Conservation (phyloP, 2,329 filamentous ascomycete genomes). For the Hymenoscyphus fructigenus region DNA sequence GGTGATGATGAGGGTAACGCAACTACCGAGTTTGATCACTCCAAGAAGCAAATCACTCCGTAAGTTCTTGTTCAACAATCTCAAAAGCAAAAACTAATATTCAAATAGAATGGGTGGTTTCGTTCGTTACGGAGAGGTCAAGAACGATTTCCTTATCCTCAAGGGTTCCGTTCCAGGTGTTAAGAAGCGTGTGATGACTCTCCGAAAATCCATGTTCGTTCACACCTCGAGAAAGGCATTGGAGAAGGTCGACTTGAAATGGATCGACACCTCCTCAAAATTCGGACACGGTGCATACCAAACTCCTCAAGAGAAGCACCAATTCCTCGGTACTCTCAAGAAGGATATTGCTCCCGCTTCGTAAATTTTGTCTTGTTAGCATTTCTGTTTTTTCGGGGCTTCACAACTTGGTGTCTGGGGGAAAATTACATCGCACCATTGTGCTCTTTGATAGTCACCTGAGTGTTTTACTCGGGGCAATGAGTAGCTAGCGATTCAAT, state of each 20-base stretch:
- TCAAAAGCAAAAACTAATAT: constrained; percentile 36
- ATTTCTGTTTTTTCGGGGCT: constrained; percentile 33
- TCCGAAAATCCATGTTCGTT: constrained; percentile 97
- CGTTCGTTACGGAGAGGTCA: constrained; percentile 98
- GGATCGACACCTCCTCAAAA: constrained; percentile 99
- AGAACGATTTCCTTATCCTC: constrained; percentile 97
- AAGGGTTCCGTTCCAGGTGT: constrained; percentile 97
- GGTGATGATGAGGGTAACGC: constrained; percentile 87
- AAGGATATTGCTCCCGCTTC: constrained; percentile 73
- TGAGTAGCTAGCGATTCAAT: constrained; percentile 32
- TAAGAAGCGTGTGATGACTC: constrained; percentile 99
- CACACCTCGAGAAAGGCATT: constrained; percentile 94
- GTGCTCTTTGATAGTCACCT: constrained; percentile 28
- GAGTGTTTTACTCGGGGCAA: constrained; percentile 19
- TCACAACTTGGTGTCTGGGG: constrained; percentile 31
- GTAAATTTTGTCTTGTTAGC: constrained; percentile 43
- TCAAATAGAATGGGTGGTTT: constrained; percentile 85
- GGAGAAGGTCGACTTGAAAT: constrained; percentile 99
- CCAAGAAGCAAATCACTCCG: constrained; percentile 99
- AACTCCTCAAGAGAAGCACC: constrained; percentile 96
- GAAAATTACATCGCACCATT: constrained; percentile 30
- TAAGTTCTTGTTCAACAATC: constrained; percentile 56
- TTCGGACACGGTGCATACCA: constrained; percentile 99
- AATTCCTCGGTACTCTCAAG: constrained; percentile 98
- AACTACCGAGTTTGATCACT: constrained; percentile 91